These are phyloP conservation scores for Penicillium roqueforti DNA, from an alignment of 495 filamentous ascomycete genomes.

Conservation along the genomic window DNA sequence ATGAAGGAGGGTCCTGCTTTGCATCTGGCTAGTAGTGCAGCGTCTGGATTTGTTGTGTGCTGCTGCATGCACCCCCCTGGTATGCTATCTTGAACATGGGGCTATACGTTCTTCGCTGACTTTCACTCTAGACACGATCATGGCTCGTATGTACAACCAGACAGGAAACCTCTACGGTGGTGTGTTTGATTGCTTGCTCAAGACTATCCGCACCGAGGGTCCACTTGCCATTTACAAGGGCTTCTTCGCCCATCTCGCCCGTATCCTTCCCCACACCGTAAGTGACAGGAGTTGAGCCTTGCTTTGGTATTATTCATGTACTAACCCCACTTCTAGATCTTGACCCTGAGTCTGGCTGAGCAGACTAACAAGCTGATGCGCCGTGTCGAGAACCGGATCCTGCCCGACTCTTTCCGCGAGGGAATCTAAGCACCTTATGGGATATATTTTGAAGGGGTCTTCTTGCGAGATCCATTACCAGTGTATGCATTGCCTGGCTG, in stretches of 20 bases:
- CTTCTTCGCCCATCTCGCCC: slow-evolving; percentile 88
- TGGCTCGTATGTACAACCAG: slow-evolving; percentile 99
- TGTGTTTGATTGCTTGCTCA: slow-evolving; percentile 84
- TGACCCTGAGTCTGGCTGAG: slow-evolving; percentile 90
- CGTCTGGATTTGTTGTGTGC: slow-evolving; percentile 93
- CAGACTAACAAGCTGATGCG: slow-evolving; percentile 92
- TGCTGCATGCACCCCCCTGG: slow-evolving; percentile 97
- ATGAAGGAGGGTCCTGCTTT: slow-evolving; percentile 89
- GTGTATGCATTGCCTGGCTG: slow-evolving; percentile 1
- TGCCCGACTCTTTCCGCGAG: slow-evolving; percentile 47
- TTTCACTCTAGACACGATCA: slow-evolving; percentile 74
- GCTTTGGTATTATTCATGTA: background rate
- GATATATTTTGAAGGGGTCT: background rate
- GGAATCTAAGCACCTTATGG: slow-evolving; percentile 33
- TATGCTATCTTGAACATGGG: slow-evolving; percentile 30
- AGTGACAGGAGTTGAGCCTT: slow-evolving; percentile 18
- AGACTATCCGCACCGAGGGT: slow-evolving; percentile 89
- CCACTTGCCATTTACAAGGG: slow-evolving; percentile 96
- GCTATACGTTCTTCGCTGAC: slow-evolving; percentile 14
- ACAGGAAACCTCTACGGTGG: slow-evolving; percentile 92
- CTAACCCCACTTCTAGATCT: slow-evolving; percentile 49
- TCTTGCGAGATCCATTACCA: background rate
- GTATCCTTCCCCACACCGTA: slow-evolving; percentile 91
- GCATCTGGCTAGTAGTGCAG: slow-evolving; percentile 83
- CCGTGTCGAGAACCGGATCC: slow-evolving; percentile 66